phyloP scores from a whole-genome alignment of 2,329 filamentous ascomycete genomes.

The Colletotrichum orchidophilum region DNA sequence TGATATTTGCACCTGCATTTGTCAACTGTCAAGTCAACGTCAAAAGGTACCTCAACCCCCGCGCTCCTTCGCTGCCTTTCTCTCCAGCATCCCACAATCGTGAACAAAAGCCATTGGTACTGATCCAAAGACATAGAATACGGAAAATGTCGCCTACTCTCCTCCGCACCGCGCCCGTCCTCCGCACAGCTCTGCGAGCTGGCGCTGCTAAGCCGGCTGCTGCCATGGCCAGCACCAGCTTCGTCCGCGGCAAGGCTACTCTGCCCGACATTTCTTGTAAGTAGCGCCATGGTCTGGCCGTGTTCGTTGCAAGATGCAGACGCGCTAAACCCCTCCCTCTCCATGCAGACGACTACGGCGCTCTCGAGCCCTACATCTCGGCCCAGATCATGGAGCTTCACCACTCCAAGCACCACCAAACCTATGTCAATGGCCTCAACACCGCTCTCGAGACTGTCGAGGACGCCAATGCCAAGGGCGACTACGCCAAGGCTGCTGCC shows the following conservation, averaged over 20 bases:
- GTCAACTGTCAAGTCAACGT: slow-evolving; percentile 35
- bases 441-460: slow-evolving; percentile 77
- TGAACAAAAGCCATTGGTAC: not conserved
- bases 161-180: slow-evolving; percentile 73
- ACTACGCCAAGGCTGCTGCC: slow-evolving; percentile 58
- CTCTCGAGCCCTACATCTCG: slow-evolving; percentile 85
- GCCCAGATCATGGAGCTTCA: slow-evolving; percentile 97
- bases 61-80: not conserved
- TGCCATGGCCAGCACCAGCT: slow-evolving; percentile 77
- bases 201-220: slow-evolving; percentile 67
- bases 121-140: slow-evolving; percentile 26
- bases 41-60: slow-evolving; percentile 13
- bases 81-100: not conserved
- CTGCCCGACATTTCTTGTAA: slow-evolving; percentile 83
- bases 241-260: slow-evolving; percentile 88
- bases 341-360: slow-evolving; percentile 87
- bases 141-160: slow-evolving; percentile 78
- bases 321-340: not conserved
- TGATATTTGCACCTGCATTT: slow-evolving; percentile 10
- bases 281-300: slow-evolving; percentile 34
- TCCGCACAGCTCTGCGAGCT: slow-evolving; percentile 77
- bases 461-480: slow-evolving; percentile 71
- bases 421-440: slow-evolving; percentile 92
- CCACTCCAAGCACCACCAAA: slow-evolving; percentile 94
- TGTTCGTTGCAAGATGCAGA: not conserved